phyloP scores from a whole-genome alignment of 805 yeast species.

The Blastobotrys chiropterorum region DNA sequence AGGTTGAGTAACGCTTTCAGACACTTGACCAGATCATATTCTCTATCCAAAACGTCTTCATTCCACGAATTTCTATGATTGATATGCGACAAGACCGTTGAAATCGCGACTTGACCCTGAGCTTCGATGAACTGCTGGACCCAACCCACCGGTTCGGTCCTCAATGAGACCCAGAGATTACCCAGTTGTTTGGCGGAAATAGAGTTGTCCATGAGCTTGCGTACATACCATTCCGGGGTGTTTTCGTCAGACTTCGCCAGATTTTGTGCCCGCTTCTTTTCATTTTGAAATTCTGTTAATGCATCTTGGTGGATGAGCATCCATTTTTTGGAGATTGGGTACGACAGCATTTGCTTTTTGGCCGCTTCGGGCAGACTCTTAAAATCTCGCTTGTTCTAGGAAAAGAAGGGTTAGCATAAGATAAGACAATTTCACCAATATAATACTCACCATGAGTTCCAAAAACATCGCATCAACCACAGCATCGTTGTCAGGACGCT shows the following conservation, averaged over 20 bases:
- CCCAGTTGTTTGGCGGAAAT: constrained; percentile 67
- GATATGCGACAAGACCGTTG: constrained; percentile 57
- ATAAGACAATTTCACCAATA: not conserved
- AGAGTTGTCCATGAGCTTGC: constrained; percentile 61
- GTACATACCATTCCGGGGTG: constrained; percentile 72
- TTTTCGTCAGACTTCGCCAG: constrained; percentile 25
- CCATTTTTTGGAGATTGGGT: constrained; percentile 80
- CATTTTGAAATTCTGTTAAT: constrained; percentile 63
- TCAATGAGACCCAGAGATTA: constrained; percentile 81
- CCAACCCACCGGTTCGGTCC: constrained; percentile 88
- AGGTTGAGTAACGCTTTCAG: constrained; percentile 66
- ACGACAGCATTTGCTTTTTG: constrained; percentile 66
- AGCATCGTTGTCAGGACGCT: constrained; percentile 58
- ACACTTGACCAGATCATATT: constrained; percentile 70
- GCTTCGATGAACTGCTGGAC: constrained; percentile 65
- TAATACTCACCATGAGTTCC: constrained; percentile 54
- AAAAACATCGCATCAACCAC: constrained; percentile 70
- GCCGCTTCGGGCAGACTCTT: constrained; percentile 64
- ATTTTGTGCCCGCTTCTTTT: constrained; percentile 31
- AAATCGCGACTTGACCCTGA: constrained; percentile 77
- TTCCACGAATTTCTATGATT: constrained; percentile 31
- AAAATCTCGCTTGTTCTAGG: constrained; percentile 54
- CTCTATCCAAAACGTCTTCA: constrained; percentile 55
- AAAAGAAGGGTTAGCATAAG: not conserved
- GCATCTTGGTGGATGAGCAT: constrained; percentile 83